These are phyloP conservation scores for Rhizopus sp. DNA, from an alignment of 371 early-diverging fungal species.

Conservation along the genomic window DNA sequence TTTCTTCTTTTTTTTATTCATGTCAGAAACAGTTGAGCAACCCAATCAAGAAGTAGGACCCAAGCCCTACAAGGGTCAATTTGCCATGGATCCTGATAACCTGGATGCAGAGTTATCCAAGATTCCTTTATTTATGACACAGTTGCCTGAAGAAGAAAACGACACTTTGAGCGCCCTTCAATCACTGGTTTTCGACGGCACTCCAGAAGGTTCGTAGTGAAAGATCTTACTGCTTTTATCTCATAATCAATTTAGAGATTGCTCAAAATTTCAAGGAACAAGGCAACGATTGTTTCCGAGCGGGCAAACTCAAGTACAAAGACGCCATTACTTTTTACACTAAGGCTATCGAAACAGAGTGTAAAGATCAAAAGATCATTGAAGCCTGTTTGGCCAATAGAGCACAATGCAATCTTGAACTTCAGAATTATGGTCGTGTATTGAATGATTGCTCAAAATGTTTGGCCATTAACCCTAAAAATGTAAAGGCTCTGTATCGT, in stretches of 20 bases:
- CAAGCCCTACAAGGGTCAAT: slow-evolving; percentile 27
- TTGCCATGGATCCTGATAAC: slow-evolving; percentile 49
- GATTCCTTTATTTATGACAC: slow-evolving; percentile 93
- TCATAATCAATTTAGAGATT: slow-evolving; percentile 61
- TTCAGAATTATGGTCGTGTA: slow-evolving; percentile 75
- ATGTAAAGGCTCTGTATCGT: slow-evolving; percentile 91
- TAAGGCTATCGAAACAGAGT: slow-evolving; percentile 81
- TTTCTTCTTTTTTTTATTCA: background rate
- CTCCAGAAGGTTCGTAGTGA: slow-evolving; percentile 80
- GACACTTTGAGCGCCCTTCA: slow-evolving; percentile 83
- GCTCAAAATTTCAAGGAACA: slow-evolving; percentile 94
- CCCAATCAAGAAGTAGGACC: slow-evolving; percentile 27
- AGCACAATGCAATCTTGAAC: slow-evolving; percentile 91
- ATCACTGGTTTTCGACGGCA: slow-evolving; percentile 89
- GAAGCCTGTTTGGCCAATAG: slow-evolving; percentile 85
- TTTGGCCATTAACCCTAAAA: slow-evolving; percentile 74
- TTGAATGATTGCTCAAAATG: slow-evolving; percentile 90
- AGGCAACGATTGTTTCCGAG: slow-evolving; percentile 91
- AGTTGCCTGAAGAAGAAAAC: slow-evolving; percentile 79
- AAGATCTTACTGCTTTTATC: background rate
- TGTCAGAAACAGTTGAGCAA: slow-evolving; percentile 5
- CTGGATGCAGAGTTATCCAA: slow-evolving; percentile 65
- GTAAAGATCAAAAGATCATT: slow-evolving; percentile 72
- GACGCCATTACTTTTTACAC: slow-evolving; percentile 90
- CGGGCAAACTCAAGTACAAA: slow-evolving; percentile 65